Evolutionary conservation across 202 grass and related monocot genomes (phyloP).

Genomic region (Thinopyrum obtusiflorum): DNA sequence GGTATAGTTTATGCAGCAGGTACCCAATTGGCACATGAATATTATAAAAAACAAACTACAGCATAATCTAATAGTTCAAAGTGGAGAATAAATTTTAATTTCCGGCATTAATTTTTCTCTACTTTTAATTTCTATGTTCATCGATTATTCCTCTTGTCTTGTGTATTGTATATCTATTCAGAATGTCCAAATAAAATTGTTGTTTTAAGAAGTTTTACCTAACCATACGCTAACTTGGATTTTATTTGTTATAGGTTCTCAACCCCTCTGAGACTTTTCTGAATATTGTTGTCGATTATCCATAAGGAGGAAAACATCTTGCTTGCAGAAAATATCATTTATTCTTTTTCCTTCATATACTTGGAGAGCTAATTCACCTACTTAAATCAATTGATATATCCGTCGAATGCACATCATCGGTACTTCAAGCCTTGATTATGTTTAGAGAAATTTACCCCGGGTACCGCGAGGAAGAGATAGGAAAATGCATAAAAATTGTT

Average conservation of each 20-base stretch:
- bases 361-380: background rate
- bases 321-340: background rate
- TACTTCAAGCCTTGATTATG: constrained; percentile 21
- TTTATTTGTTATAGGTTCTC: constrained; percentile 23
- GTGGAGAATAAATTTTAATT: background rate
- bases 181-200: background rate
- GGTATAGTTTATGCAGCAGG: no score
- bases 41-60: no score
- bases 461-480: constrained; percentile 29
- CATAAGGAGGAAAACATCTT: constrained; percentile 21
- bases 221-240: background rate
- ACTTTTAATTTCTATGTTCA: background rate
- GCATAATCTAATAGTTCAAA: no score
- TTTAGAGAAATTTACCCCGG: constrained; percentile 21
- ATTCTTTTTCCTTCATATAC: background rate
- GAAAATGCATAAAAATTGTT: constrained; percentile 11
- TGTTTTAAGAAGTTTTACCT: background rate
- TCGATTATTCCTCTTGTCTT: background rate
- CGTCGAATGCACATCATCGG: constrained; percentile 33
- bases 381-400: constrained; percentile 18
- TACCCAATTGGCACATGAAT: no score
- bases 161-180: background rate
- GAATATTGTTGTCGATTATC: constrained; percentile 41
- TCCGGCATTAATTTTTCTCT: background rate
- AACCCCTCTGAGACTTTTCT: constrained; percentile 41